Conservation (phyloP, 768 basidiomycete genomes). For the Porphyrellus cyaneotinctus region DNA sequence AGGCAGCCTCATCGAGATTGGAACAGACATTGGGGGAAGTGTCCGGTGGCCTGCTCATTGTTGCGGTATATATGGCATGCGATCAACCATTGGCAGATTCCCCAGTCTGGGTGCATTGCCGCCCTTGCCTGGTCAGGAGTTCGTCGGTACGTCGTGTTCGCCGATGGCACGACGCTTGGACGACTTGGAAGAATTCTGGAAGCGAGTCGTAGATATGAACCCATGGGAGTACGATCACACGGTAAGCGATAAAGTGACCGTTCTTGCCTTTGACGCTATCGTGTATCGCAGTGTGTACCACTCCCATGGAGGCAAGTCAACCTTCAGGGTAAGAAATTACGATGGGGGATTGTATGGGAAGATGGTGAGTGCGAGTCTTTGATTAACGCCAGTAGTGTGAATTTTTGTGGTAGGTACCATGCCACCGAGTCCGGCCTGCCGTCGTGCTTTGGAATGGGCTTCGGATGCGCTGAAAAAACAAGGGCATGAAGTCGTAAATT, state of each 20-base stretch:
- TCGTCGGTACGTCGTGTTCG: slow-evolving; percentile 33
- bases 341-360: slow-evolving; percentile 40
- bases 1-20: slow-evolving; percentile 43
- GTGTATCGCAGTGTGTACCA: slow-evolving; percentile 35
- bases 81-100: slow-evolving; percentile 37
- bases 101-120: slow-evolving; percentile 31
- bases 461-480: slow-evolving; percentile 32
- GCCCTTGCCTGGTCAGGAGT: slow-evolving; percentile 37
- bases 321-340: slow-evolving; percentile 31
- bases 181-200: slow-evolving; percentile 43
- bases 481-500: slow-evolving; percentile 39
- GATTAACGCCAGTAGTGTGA: neutral
- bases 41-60: slow-evolving; percentile 46
- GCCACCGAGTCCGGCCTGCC: slow-evolving; percentile 38
- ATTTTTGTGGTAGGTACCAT: slow-evolving; percentile 28
- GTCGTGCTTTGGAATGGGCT: slow-evolving; percentile 34
- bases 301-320: slow-evolving; percentile 40
- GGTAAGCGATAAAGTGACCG: slow-evolving; percentile 19
- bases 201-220: slow-evolving; percentile 36
- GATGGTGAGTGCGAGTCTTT: slow-evolving; percentile 32
- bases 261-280: neutral
- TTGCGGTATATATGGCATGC: slow-evolving; percentile 44
- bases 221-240: slow-evolving; percentile 44
- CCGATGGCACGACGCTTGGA: slow-evolving; percentile 42
- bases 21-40: slow-evolving; percentile 50